These are phyloP conservation scores for Fusarium sp. DNA, from an alignment of 2,329 filamentous ascomycete genomes.

Conservation along the genomic window DNA sequence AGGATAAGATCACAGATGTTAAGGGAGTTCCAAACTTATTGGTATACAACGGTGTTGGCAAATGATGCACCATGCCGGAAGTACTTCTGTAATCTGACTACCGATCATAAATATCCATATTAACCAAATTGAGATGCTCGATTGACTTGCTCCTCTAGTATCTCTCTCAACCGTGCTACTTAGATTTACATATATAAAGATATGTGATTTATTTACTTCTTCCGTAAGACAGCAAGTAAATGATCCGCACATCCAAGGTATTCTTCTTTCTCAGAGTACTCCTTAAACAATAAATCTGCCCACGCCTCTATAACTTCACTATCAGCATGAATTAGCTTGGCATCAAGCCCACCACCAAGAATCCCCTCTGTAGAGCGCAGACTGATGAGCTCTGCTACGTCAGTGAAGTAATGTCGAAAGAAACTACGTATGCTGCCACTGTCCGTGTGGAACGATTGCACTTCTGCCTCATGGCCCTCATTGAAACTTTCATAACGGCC, in stretches of 20 bases:
- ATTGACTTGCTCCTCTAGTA: not conserved
- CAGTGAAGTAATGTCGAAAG: not conserved
- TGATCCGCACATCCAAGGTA: not conserved
- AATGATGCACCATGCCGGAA: not conserved
- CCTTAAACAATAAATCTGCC: not conserved
- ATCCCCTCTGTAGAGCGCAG: not conserved
- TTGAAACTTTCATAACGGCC: not conserved
- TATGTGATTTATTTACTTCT: not conserved
- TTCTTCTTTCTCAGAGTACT: not conserved
- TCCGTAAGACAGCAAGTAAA: not conserved
- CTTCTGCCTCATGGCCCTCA: not conserved
- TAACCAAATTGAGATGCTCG: not conserved
- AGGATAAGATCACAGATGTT: conserved; percentile 3
- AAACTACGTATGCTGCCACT: not conserved
- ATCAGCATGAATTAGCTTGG: not conserved
- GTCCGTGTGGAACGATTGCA: not conserved
- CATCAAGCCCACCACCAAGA: not conserved
- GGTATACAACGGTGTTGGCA: conserved; percentile 27
- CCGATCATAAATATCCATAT: conserved; percentile 13
- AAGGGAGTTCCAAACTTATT: conserved; percentile 24
- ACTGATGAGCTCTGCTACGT: not conserved
- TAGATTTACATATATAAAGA: not conserved
- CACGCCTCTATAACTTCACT: not conserved
- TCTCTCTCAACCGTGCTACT: conserved; percentile 9
- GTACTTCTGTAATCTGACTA: not conserved